A percentile compares a stretch with the other conserved stretches of the same genome.
phyloP scores from a whole-genome alignment of 768 basidiomycete genomes.

The Calocera cornea region DNA sequence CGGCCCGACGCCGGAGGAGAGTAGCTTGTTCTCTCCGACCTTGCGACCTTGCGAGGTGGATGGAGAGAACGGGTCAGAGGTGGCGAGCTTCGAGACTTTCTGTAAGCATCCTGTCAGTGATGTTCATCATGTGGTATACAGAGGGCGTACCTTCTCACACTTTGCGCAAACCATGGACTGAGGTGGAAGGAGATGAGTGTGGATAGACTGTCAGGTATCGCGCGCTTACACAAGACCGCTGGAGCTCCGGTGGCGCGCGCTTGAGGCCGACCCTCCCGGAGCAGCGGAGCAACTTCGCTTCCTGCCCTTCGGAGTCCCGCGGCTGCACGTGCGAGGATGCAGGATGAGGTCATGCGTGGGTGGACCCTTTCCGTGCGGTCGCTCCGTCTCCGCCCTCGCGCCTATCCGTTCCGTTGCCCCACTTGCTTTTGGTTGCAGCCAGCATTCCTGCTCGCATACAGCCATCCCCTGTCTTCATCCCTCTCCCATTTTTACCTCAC shows the following conservation, averaged over 20 bases:
- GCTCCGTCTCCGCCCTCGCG: neutral
- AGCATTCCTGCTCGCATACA: neutral
- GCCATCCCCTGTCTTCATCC: neutral
- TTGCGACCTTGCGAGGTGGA: conserved; percentile 65
- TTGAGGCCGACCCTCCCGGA: neutral
- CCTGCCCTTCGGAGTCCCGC: neutral
- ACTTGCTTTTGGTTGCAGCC: neutral
- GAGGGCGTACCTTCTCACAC: neutral
- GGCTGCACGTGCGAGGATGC: neutral
- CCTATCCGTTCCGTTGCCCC: conserved; percentile 2
- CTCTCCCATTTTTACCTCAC: neutral
- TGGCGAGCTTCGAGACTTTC: conserved; percentile 86
- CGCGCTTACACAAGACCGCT: neutral
- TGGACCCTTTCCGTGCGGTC: neutral
- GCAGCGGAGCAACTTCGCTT: neutral
- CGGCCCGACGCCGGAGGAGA: conserved; percentile 17
- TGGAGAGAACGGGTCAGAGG: conserved; percentile 73
- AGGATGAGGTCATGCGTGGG: neutral
- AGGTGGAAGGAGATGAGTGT: neutral
- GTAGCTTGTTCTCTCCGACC: conserved; percentile 74
- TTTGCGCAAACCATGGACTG: conserved; percentile 2
- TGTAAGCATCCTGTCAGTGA: conserved; percentile 21
- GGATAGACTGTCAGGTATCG: neutral
- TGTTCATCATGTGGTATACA: too few relatives aligned
- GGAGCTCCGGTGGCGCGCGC: neutral